Evolutionary conservation across 768 basidiomycete genomes (phyloP), one percentile per base, ranked within the genome.

Genomic region (Pisolithus orientalis): DNA sequence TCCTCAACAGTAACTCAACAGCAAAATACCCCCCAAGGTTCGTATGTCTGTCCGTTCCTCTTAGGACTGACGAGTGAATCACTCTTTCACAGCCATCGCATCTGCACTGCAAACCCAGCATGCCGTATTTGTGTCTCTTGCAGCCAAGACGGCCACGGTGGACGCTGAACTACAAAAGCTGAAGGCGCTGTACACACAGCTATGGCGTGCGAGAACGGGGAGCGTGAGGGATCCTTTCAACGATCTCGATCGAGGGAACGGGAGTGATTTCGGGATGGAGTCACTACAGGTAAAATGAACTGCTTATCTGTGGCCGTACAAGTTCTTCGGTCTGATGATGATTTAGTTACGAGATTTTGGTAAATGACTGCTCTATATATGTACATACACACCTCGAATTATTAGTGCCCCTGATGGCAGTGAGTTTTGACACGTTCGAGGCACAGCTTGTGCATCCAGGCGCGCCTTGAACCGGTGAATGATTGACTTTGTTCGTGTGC

Each of bases 171-270:
- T 92, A 25, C 84, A 89, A 62, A 85, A 84, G 69, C 78, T 93
- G 59, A 90, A 90, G 64, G 67, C 72, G 9, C 63, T 85, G 10
- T 90, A 90, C 57, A 85, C 84, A 0, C 85, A 89, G 59, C 70
- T 90, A 6, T 92, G 87, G 87, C 80, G 86, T 11, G 74, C 80
- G 16, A 83, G 84, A 65, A 91, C 86, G 14, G 90, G 90, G 29
- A 91, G 88, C 59, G 82, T 84, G 67, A 74, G 90, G 53, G 89
- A 92, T 65, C 90, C 90, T 7, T 93, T 92, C 63, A 82, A 84
- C 57, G 75, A 75, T 31, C 61, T 68, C 27, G 70, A 71, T 53
- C 67, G 72, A n/a, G 70, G 72, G 2, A 62, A 52, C 37, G 70
- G 69, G 10, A 63, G 64, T 14, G 78, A 78, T 44, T 74, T 80